Conservation (phyloP, 331 rosid species). For the Erythrophleum ivorense region DNA sequence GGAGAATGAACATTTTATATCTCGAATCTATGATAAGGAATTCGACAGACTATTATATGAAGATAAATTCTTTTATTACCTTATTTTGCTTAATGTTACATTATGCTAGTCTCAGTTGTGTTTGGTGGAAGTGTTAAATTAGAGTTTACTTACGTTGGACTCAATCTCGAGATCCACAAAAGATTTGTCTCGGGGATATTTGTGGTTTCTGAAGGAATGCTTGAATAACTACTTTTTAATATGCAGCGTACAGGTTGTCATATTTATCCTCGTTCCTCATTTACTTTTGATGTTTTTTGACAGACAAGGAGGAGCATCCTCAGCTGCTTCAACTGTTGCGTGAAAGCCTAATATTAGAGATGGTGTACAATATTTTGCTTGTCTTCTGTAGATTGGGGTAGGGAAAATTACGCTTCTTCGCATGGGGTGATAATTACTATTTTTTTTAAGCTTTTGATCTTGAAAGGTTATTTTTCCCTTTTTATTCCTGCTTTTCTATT, state of each 20-base stretch:
- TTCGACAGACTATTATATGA: neutral
- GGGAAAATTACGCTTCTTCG: conserved; percentile 28
- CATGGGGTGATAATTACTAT: conserved; percentile 9
- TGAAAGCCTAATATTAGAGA: conserved; percentile 57
- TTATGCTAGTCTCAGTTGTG: neutral
- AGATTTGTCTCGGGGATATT: neutral
- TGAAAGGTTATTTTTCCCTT: neutral
- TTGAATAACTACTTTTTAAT: neutral
- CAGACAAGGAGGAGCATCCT: conserved; percentile 77
- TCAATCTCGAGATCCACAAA: conserved; percentile 33
- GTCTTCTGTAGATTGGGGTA: conserved; percentile 37
- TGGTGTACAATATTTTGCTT: conserved; percentile 14
- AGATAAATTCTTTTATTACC: neutral
- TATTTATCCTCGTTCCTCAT: conserved; percentile 14
- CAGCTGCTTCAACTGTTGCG: conserved; percentile 92
- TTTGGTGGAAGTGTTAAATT: conserved; percentile 4
- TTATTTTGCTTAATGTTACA: neutral
- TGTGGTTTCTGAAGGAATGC: conserved; percentile 22
- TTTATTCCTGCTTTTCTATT: neutral
- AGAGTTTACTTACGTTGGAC: conserved; percentile 20
- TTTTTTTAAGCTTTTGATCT: neutral
- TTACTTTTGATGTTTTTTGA: conserved; percentile 11
- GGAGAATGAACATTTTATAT: neutral
- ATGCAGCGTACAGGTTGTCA: neutral
- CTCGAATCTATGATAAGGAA: neutral